phyloP scores from a whole-genome alignment of 2,329 filamentous ascomycete genomes.

The Sclerotinia borealis region DNA sequence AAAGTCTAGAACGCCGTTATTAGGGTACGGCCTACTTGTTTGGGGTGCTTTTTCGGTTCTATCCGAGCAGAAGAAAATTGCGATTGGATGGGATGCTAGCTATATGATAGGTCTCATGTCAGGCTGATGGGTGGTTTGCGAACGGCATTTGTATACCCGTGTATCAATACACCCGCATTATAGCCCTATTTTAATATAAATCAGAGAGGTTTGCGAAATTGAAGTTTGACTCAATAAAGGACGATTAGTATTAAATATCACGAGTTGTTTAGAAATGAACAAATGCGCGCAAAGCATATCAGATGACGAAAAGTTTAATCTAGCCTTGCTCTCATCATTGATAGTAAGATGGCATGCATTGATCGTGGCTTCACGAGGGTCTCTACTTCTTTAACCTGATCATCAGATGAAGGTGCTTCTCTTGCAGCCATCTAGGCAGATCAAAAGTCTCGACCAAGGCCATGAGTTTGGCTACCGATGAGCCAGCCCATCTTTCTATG shows the following conservation, averaged over 20 bases:
- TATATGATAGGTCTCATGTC: not conserved
- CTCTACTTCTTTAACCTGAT: not conserved
- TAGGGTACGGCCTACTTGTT: not conserved
- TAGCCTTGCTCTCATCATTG: not conserved
- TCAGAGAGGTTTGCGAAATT: not conserved
- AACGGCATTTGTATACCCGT: not conserved
- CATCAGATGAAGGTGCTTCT: not conserved
- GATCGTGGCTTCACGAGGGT: too few species aligned
- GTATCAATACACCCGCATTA: too few species aligned
- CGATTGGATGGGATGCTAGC: not conserved
- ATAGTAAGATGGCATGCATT: not conserved
- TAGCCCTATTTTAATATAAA: not conserved
- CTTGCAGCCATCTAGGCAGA: not conserved
- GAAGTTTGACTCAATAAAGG: not conserved
- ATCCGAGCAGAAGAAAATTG: not conserved
- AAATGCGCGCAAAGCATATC: not conserved
- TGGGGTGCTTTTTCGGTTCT: not conserved
- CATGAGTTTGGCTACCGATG: too few species aligned
- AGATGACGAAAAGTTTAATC: too few species aligned
- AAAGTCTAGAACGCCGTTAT: not conserved
- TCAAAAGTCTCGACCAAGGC: not conserved
- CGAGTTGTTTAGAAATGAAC: not conserved
- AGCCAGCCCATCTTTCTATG: not conserved
- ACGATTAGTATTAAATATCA: not conserved
- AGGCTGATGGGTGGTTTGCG: not conserved